Conservation (phyloP, 208 protist genomes). For the Crithidia thermophila region DNA sequence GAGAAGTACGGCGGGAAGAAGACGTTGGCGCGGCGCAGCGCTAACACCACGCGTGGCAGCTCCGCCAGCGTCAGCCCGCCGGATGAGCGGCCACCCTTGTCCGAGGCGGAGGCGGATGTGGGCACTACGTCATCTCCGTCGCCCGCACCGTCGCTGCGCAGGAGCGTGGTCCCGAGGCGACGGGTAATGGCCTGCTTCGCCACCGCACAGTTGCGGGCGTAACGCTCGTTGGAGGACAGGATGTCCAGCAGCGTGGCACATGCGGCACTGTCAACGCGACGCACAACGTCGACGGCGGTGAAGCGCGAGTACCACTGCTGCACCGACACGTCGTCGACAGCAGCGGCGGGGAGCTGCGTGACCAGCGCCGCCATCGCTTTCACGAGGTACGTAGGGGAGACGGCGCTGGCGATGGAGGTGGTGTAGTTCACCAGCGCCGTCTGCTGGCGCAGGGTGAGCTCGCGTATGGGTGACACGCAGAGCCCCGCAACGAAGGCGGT, state of each 20-base stretch:
- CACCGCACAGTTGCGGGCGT: conserved; percentile 42
- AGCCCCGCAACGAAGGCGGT: conserved; percentile 75
- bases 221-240: conserved; percentile 33
- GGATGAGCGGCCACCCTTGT: neutral
- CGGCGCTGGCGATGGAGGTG: conserved; percentile 52
- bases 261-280: conserved; percentile 43
- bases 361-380: conserved; percentile 48
- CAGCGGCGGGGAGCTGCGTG: conserved; percentile 12
- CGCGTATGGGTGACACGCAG: conserved; percentile 41
- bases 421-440: conserved; percentile 64
- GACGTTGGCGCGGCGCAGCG: conserved; percentile 54
- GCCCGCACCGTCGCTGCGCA: conserved; percentile 10
- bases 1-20: conserved; percentile 76
- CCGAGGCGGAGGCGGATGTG: neutral
- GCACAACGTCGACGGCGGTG: conserved; percentile 59
- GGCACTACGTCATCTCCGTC: neutral
- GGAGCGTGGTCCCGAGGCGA: conserved; percentile 35
- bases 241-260: conserved; percentile 53
- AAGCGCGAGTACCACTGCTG: conserved; percentile 79
- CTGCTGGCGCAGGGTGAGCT: conserved; percentile 53
- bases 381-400: conserved; percentile 53
- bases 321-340: conserved; percentile 69
- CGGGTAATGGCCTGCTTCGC: conserved; percentile 38
- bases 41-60: conserved; percentile 37
- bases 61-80: conserved; percentile 27